A percentile compares a stretch with the other conserved stretches of the same genome.
These are phyloP conservation scores for Chlorella vulgaris DNA, from an alignment of 139 green algal genomes.

Conservation along the genomic window DNA sequence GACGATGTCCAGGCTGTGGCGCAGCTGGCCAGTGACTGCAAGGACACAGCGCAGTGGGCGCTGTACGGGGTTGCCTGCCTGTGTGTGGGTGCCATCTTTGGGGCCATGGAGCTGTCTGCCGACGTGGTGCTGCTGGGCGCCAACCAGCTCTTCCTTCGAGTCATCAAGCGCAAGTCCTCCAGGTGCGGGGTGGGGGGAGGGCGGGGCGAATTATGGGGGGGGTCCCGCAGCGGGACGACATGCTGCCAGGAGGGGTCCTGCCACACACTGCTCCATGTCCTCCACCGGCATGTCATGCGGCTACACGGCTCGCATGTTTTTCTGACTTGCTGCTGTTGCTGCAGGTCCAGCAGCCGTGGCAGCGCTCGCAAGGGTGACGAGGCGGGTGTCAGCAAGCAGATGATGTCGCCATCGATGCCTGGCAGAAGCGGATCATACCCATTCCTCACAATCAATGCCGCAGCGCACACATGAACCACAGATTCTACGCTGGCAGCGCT, in stretches of 20 bases:
- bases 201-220: too few relatives aligned
- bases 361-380: not conserved
- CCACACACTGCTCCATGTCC: too few relatives aligned
- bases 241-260: too few relatives aligned
- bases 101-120: not conserved
- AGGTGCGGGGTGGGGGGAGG: not conserved
- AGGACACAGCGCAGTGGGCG: not conserved
- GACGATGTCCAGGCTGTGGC: not conserved
- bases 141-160: conserved; percentile 22
- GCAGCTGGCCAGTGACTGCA: not conserved
- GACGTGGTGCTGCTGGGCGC: not conserved
- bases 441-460: not conserved
- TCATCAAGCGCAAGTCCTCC: conserved; percentile 8
- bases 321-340: not conserved
- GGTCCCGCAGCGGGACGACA: too few relatives aligned
- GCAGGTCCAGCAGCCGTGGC: not conserved
- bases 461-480: not conserved
- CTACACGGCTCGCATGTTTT: too few relatives aligned
- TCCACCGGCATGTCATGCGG: too few relatives aligned
- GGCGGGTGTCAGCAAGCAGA: not conserved
- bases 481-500: not conserved
- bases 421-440: not conserved
- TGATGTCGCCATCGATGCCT: not conserved
- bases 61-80: not conserved
- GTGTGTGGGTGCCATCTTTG: conserved; percentile 1